Base-by-base conservation (phyloP, 2,329 filamentous ascomycete genomes). In the Ascochyta koolunga region DNA sequence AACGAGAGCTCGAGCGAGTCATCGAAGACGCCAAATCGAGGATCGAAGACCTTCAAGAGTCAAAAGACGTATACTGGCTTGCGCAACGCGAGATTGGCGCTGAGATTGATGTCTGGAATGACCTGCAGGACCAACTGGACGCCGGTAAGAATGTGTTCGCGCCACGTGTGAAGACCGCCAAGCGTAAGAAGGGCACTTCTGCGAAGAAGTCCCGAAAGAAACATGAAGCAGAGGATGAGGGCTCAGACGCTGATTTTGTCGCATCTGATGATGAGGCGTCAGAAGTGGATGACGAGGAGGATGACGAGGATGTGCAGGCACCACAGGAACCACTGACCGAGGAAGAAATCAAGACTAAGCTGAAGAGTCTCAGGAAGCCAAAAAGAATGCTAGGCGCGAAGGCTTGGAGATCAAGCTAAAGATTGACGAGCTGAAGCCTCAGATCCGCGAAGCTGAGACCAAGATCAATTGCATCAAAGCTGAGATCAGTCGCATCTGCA, bases 91-190 rank as follows among this genome's bases (percentile, higher is more conserved):
- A 76, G 4, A 62, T 72, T 9, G 76, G 78, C 11, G 74, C 80
- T 5, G 66, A 78, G 5, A 54, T 81, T 11, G 79, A 83, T 13
- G 58, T 66, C 1, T 84, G 79, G 77, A 77, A 82, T 29, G 61
- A 61, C 1, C 59, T 80, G 2, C 56, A 75, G 31, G 69, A 76
- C 3, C 59, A 74, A 3, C 5, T 78, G 2, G 69, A 77, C 4
- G 65, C 70, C 31, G 80, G 80, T 3, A 67, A 79, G 46, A 74
- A 61, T 1, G 78, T 80, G 2, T 81, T 74, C 55, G 71, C 75
- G 2, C 74, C 68, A n/a, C n/a, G 37, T 1, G 53, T 62, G 16
- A 64, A 64, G 8, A 55, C 53, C 2, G 61, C 59, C 4, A 82
- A 83, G 64, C 77, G 78, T 15, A 83, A 81, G 60, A 70, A 63